A percentile compares a stretch with the other conserved stretches of the same genome.
phyloP scores from a whole-genome alignment of 129 eudicot species.

The Silybum marianum region DNA sequence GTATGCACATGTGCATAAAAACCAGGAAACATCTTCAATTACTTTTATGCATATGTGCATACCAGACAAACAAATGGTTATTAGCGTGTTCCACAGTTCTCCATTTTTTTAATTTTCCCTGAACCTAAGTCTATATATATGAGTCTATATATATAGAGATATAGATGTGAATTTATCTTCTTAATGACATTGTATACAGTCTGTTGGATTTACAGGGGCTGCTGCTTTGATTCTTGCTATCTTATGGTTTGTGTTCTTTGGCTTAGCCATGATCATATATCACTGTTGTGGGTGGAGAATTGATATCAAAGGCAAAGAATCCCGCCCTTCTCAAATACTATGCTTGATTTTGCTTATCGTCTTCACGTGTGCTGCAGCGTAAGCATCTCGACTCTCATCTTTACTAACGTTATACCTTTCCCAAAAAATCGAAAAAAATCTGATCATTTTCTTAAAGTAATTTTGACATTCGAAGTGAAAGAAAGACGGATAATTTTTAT shows the following conservation, averaged over 20 bases:
- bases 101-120: background rate
- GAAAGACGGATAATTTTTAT: background rate
- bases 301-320: conserved; percentile 54
- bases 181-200: conserved; percentile 50
- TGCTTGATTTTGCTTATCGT: conserved; percentile 63
- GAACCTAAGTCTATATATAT: background rate
- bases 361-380: conserved; percentile 89
- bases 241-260: conserved; percentile 79
- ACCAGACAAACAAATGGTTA: background rate
- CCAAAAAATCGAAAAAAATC: background rate
- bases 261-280: conserved; percentile 68
- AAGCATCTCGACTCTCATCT: conserved; percentile 43
- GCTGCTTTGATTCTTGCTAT: conserved; percentile 72
- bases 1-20: no score
- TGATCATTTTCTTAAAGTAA: background rate
- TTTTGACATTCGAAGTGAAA: background rate
- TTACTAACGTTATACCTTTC: background rate
- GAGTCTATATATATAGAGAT: background rate
- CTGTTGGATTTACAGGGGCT: conserved; percentile 95
- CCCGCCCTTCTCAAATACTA: conserved; percentile 48
- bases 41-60: background rate
- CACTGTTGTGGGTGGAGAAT: conserved; percentile 85
- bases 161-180: background rate
- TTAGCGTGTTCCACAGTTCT: background rate
- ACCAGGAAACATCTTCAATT: no score